Conservation (phyloP, 2,329 filamentous ascomycete genomes). For the Fusarium liriodendri region DNA sequence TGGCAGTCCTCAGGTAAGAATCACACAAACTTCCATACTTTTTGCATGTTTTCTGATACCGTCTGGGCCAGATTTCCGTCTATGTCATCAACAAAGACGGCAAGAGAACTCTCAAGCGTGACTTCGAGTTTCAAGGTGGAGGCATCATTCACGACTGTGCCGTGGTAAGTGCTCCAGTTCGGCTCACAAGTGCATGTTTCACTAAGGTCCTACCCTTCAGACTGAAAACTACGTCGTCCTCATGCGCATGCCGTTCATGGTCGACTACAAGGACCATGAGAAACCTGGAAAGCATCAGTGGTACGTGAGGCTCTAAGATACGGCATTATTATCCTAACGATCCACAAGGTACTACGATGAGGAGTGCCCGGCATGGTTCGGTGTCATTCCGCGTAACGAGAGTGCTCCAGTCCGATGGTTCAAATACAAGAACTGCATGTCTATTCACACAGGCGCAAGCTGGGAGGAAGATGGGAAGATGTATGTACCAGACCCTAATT, state of each 20-base stretch:
- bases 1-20: not conserved
- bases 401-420: not conserved
- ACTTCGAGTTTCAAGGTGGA: not conserved
- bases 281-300: not conserved
- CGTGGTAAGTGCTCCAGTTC: not conserved
- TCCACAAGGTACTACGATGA: not conserved
- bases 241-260: not conserved
- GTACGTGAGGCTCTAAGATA: not conserved
- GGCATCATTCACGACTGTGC: not conserved
- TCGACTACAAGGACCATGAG: not conserved
- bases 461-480: not conserved
- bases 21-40: not conserved
- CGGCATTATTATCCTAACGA: too few species aligned
- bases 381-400: not conserved
- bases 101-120: not conserved
- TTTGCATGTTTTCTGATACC: not conserved
- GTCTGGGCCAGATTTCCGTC: not conserved
- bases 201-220: not conserved
- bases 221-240: not conserved
- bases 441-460: not conserved
- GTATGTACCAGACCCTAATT: not conserved
- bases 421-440: slow-evolving; percentile 1
- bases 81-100: not conserved
- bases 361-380: not conserved
- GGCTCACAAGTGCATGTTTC: not conserved